Conservation (phyloP, 2,329 filamentous ascomycete species). For the Cladophialophora exuberans region DNA sequence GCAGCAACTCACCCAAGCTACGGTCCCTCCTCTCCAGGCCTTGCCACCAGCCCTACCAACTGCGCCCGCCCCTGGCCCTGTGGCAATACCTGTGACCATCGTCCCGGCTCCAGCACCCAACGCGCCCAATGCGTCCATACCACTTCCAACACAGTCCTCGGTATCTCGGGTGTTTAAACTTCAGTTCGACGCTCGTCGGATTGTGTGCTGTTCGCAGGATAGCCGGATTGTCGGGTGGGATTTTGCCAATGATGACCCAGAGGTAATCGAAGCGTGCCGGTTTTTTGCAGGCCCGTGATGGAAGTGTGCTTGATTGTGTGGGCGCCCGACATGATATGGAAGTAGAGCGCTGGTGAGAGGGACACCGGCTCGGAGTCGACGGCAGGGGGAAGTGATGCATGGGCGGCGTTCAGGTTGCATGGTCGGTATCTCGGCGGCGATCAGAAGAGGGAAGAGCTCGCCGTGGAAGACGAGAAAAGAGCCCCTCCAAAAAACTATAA, state of each 20-base stretch:
- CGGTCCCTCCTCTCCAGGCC: conserved; percentile 40
- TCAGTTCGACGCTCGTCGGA: conserved; percentile 90
- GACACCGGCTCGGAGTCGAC: too few relatives aligned
- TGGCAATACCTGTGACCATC: conserved; percentile 29
- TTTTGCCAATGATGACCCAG: conserved; percentile 83
- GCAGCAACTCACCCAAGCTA: conserved; percentile 2
- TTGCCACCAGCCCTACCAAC: neutral
- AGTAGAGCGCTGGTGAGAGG: neutral
- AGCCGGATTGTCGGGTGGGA: conserved; percentile 95
- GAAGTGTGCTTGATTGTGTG: neutral
- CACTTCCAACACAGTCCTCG: conserved; percentile 24
- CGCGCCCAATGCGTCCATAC: conserved; percentile 35
- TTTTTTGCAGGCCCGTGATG: conserved; percentile 72
- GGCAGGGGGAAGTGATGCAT: too few relatives aligned
- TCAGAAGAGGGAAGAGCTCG: too few relatives aligned
- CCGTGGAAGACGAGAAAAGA: too few relatives aligned
- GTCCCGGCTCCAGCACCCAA: conserved; percentile 20
- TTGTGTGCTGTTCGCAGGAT: conserved; percentile 93
- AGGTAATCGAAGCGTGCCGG: conserved; percentile 74
- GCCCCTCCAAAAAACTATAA: too few relatives aligned
- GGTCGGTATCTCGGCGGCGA: too few relatives aligned
- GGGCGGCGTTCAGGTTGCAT: too few relatives aligned
- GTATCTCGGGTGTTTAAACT: conserved; percentile 85
- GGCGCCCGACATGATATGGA: neutral
- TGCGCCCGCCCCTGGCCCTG: conserved; percentile 38